Evolutionary conservation across 495 filamentous ascomycete species (phyloP).

Genomic region (Hypoxylon cercidicola): DNA sequence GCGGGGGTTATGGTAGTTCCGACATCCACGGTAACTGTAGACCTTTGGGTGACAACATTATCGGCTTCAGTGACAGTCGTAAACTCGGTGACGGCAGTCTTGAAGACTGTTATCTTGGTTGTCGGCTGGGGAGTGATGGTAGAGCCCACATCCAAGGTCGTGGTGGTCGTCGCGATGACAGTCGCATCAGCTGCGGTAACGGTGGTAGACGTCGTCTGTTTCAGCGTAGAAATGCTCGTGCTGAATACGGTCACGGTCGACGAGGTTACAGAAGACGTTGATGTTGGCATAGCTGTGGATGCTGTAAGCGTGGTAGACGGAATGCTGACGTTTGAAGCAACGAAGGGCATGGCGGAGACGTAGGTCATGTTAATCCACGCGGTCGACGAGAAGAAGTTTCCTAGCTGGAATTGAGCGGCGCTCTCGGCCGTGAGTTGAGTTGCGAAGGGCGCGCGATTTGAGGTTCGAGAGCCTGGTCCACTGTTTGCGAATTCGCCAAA

Average conservation of each 20-base stretch:
- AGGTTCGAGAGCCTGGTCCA: background rate
- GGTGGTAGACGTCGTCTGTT: background rate
- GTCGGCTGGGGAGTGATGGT: background rate
- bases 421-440: background rate
- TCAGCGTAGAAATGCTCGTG: background rate
- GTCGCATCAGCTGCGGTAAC: background rate
- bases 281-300: background rate
- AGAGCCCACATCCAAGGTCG: background rate
- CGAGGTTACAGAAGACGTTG: background rate
- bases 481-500: slow-evolving; percentile 47
- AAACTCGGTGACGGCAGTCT: background rate
- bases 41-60: background rate
- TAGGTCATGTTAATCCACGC: background rate
- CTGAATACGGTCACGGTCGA: background rate
- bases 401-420: background rate
- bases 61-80: background rate
- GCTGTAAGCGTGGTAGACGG: background rate
- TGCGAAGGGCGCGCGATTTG: background rate
- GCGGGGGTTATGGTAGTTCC: background rate
- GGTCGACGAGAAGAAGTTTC: background rate
- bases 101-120: background rate
- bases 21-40: background rate
- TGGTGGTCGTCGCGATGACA: background rate
- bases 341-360: background rate
- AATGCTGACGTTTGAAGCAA: background rate